Evolutionary conservation across 495 filamentous ascomycete species (phyloP).

Genomic region (Tuber indicum): DNA sequence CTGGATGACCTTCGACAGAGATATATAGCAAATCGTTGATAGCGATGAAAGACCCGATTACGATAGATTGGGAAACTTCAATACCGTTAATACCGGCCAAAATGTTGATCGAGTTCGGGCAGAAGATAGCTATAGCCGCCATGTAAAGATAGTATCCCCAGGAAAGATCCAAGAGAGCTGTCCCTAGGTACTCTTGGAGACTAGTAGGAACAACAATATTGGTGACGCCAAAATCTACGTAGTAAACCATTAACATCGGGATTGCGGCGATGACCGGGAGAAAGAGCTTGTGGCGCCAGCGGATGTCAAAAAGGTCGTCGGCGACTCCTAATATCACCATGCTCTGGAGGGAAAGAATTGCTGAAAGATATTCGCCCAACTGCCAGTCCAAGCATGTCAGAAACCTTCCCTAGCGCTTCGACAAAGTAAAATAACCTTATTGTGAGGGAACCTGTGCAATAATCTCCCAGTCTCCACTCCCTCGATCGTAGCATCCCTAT

Average conservation of each 20-base stretch:
- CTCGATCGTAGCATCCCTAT: constrained; percentile 71
- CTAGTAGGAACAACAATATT: constrained; percentile 82
- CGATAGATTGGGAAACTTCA: constrained; percentile 86
- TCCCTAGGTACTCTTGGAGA: constrained; percentile 73
- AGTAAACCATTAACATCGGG: constrained; percentile 93
- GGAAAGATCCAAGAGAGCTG: constrained; percentile 74
- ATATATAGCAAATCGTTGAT: constrained; percentile 78
- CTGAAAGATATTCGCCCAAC: constrained; percentile 93
- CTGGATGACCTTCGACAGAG: constrained; percentile 78
- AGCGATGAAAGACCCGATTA: constrained; percentile 76
- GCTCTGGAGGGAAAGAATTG: constrained; percentile 80
- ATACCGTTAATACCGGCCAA: constrained; percentile 95
- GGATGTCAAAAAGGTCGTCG: constrained; percentile 95
- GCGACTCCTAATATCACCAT: constrained; percentile 86
- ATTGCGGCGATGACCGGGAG: constrained; percentile 92
- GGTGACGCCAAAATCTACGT: constrained; percentile 95
- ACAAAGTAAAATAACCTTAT: constrained; percentile 57
- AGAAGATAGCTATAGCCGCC: constrained; percentile 90
- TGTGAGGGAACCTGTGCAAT: constrained; percentile 80
- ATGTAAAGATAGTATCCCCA: constrained; percentile 94
- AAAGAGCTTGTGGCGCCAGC: constrained; percentile 97
- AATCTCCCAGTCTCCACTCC: constrained; percentile 49
- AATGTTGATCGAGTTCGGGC: constrained; percentile 98
- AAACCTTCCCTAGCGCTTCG: background rate
- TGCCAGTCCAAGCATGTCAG: constrained; percentile 41